A percentile compares a stretch with the other conserved stretches of the same genome.
Evolutionary conservation across 2,329 filamentous ascomycete species (phyloP).

Genomic region (Colletotrichum orbiculare): DNA sequence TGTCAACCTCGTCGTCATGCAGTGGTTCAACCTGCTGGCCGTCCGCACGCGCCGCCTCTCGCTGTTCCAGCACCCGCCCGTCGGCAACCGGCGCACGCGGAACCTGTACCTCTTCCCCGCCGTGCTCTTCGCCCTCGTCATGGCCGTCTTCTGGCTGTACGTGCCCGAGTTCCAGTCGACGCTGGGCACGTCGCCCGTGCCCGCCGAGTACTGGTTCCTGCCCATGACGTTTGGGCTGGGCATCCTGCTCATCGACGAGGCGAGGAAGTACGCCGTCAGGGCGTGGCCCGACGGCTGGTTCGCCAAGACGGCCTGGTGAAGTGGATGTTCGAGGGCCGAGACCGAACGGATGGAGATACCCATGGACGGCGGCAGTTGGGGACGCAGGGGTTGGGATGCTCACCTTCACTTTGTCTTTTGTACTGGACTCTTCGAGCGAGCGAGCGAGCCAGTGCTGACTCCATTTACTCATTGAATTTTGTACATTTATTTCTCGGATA

Average conservation of each 20-base stretch:
- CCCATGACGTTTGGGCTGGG: conserved; percentile 76
- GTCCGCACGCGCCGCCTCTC: conserved; percentile 73
- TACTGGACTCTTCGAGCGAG: too few species aligned
- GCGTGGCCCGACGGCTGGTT: conserved; percentile 56
- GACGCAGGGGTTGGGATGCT: too few species aligned
- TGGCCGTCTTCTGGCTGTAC: conserved; percentile 78
- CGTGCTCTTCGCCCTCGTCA: conserved; percentile 74
- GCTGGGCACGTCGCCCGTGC: conserved; percentile 71
- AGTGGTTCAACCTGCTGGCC: conserved; percentile 81
- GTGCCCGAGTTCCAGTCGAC: conserved; percentile 71
- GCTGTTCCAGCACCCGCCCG: conserved; percentile 78
- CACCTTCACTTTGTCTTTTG: too few species aligned
- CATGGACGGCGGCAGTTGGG: too few species aligned
- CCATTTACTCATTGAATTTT: too few species aligned
- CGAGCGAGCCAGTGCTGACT: too few species aligned
- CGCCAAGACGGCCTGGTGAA: conserved; percentile 61
- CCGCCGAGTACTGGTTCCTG: conserved; percentile 81
- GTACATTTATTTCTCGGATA: too few species aligned
- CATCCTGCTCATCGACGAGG: conserved; percentile 63
- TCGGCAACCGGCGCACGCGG: conserved; percentile 71
- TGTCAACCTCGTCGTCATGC: conserved; percentile 83
- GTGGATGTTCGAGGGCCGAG: neutral
- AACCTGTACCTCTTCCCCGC: conserved; percentile 78
- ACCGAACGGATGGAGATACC: neutral
- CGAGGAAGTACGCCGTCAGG: conserved; percentile 61